A percentile compares a stretch with the other conserved stretches of the same genome.
Evolutionary conservation across 352 stramenopile species (phyloP).

Genomic region (Globisporangium rhizosaccharum): DNA sequence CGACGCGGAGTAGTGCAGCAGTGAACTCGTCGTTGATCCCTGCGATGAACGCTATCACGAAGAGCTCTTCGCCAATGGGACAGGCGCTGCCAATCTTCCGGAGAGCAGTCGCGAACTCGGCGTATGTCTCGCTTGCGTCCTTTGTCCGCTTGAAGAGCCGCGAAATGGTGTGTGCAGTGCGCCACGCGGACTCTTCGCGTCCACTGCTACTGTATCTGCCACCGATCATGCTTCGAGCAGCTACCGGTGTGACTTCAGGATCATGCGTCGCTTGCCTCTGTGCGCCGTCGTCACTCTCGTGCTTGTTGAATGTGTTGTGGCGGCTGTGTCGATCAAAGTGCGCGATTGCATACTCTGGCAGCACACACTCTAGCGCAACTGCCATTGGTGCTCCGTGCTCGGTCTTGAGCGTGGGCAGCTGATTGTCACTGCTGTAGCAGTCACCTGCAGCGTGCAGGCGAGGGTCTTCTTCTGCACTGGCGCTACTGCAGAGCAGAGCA

Average conservation of each 20-base stretch:
- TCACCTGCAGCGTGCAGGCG: neutral
- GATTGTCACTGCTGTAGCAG: neutral
- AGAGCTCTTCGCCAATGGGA: conserved; percentile 5
- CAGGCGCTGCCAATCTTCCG: neutral
- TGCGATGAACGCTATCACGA: conserved; percentile 10
- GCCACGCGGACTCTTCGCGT: conserved; percentile 1
- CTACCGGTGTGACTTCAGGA: neutral
- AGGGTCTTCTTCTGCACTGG: no score
- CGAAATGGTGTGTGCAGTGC: conserved; percentile 2
- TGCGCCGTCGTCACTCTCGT: neutral
- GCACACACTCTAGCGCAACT: neutral
- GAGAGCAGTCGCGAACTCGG: conserved; percentile 2
- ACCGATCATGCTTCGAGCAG: no score
- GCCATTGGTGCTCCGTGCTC: neutral
- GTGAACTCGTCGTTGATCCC: conserved; percentile 13
- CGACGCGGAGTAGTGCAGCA: conserved; percentile 7
- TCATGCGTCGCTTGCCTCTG: neutral
- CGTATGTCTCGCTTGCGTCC: conserved; percentile 7
- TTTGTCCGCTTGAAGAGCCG: conserved; percentile 13
- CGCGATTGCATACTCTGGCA: neutral
- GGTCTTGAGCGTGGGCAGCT: neutral
- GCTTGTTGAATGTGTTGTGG: neutral
- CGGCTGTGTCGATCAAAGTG: neutral
- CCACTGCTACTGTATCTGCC: neutral
- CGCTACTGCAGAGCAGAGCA: no score